Base-by-base conservation (phyloP, 768 basidiomycete species). In the Ramaria sp. region DNA sequence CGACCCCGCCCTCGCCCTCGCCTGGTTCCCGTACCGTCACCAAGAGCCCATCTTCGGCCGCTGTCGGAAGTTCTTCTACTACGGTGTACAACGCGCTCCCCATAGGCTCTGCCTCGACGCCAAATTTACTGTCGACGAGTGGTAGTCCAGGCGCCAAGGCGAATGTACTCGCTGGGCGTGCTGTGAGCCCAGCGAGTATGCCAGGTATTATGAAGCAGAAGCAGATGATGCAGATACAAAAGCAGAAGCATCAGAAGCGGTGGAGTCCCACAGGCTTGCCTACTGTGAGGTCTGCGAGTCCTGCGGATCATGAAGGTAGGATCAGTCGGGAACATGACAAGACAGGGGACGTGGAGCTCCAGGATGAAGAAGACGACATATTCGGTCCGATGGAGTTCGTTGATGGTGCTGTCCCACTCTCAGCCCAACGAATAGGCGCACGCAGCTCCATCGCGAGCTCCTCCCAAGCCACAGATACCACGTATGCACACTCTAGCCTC, bases 401-500 rank as follows among this genome's bases (percentile, higher is more conserved):
- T 43, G 65, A 75, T 34, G 19, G 50, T 30, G 4, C 34, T n/a
- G 55, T 1, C 10, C 60, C 46, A 5, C 30, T 47, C 20, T 56
- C 60, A 17, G 58, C 58, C 1, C 61, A 58, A 33, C 54, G 43
- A 41, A 50, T 37, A 37, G 31, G 34, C 27, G 54, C 58, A 41
- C 53, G 62, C 19, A 42, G 43, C 0, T 63, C 62, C 22, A 43
- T 61, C 19, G 62, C 62, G 17, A 60, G 59, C 33, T 61, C 62
- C 17, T 46, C 53, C n/a, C 39, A 42, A 15, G 42, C 22, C 19
- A 19, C 48, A 33, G 53, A 54, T 33, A 71, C 73, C 47, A 78
- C 78, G 24, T 69, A 69, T 27, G 60, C 64, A n/a, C 75, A 80
- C 64, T 86, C 86, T 52, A 86, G 84, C 60, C 69, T 86, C 58